Base-by-base conservation (phyloP, 306 rosid species). In the Morella rubra region DNA sequence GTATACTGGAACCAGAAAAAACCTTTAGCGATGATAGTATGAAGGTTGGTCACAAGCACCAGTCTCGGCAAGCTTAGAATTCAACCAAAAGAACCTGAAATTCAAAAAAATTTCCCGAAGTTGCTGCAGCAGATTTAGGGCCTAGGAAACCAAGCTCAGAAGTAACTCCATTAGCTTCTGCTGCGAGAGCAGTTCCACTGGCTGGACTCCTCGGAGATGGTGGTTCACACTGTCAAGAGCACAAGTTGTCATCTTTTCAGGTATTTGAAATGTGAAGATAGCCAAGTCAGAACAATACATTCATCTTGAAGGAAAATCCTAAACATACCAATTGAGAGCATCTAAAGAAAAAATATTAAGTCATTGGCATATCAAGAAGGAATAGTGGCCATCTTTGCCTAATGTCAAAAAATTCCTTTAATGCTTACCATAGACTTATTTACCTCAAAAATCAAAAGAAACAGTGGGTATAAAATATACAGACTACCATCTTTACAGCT, bases 31-130 rank as follows among this genome's bases (percentile, higher is more conserved):
- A 67, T 95, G 99, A 81, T 86, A 92, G 76, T 79, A 44, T 0
- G 97, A 88, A 8, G 99, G 96, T 49, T 90, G 66, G 2, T 90
- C 92, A 76, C 83, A 85, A 24, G 97, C 97, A 40, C 95, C 93
- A 0, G 87, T 84, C 81, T 95, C 99, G 0, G 74, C 88, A 55
- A 95, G 96, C 91, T 95, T 95, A 13, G 96, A 88, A 51, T 81
- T 84, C 84, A 90, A 79, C 99, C 99, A 95, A 79, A 88, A 90
- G 53, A 90, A 92, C 84, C 99, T 77, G 76, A 92, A 95, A n/a
- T 86, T 89, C 91, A 12, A 96, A 96, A 80, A 96, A 96, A 88
- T 75, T 72, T 76, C 98, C 98, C 0, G 96, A 50, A 71, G 98
- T 95, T 52, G 90, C 58, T 49, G 93, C 81, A 55, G 97, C 95